Evolutionary conservation across 2,329 filamentous ascomycete species (phyloP), one percentile per base, ranked within the genome.

Genomic region (Endothia cerciana): DNA sequence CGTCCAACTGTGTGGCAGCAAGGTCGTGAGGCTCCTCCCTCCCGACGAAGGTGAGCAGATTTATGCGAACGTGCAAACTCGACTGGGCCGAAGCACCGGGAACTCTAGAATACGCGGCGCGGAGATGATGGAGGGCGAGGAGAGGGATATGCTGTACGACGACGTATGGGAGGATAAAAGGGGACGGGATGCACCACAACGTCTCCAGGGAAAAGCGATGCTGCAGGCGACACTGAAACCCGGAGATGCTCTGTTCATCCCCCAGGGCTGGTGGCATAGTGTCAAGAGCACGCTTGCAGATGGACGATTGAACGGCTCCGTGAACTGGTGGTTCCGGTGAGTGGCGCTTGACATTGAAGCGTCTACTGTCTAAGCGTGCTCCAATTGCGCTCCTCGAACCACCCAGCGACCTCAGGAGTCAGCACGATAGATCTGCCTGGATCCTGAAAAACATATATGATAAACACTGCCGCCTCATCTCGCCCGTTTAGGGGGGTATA

Each of bases 101-200:
- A 83, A 76, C 64, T 78, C 82, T 17, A 78, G 81, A 22, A 81
- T 97, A 70, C 84, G 93, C 65, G 91, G 91, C 0, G 84, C 89
- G 13, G 93, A 97, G 74, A 97, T 98, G 94, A 97, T 98, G 93
- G 83, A 89, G 61, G 93, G 93, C 0, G 77, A 80, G 1, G 92
- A 97, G 78, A 88, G 88, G 70, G 77, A 81, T 25, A 79, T 83
- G 2, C 76, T 97, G 17, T 87, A 94, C 69, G 78, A 84, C 1
- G 87, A 84, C 3, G 83, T 97, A 2, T 98, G 94, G 95, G 79
- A 76, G 3, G 11, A 51, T 33, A 22, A n/a, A 74, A 2, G 69
- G 65, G 8, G 69, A 74, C 1, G 66, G 61, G 45, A 66, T 28
- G 28, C 71, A 3, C 66, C 67, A 76, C 28, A n/a, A 70, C 70